Evolutionary conservation across 1,284 basidiomycete genomes (phyloP).

Genomic region (Sporisorium graminicola): DNA sequence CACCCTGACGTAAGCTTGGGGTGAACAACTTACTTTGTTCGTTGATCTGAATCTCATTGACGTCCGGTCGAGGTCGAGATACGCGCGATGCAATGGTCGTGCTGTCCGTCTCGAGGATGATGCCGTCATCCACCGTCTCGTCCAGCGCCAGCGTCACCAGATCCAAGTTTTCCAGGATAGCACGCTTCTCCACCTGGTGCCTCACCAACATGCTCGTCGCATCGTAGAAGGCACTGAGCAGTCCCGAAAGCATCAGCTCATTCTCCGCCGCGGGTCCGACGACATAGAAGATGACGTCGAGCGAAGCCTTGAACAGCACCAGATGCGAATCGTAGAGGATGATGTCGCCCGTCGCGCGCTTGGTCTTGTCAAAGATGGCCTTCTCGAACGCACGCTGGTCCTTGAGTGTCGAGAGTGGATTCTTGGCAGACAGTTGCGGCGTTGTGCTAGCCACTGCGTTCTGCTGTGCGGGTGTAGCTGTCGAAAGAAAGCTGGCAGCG

Average conservation of each 20-base stretch:
- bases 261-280: conserved; percentile 90
- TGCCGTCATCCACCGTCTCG: conserved; percentile 97
- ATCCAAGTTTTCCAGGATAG: conserved; percentile 93
- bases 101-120: conserved; percentile 96
- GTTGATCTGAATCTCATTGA: conserved; percentile 97
- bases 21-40: conserved; percentile 77
- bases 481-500: conserved; percentile 67
- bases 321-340: conserved; percentile 91
- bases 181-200: conserved; percentile 89
- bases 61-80: conserved; percentile 90
- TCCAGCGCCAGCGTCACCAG: conserved; percentile 91
- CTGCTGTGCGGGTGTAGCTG: conserved; percentile 54
- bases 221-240: conserved; percentile 87
- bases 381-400: conserved; percentile 97
- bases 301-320: conserved; percentile 91
- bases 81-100: conserved; percentile 94
- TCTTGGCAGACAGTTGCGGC: conserved; percentile 69
- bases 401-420: conserved; percentile 81
- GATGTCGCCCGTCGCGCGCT: conserved; percentile 76
- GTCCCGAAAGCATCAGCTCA: conserved; percentile 92
- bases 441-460: conserved; percentile 42
- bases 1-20: background rate
- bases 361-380: conserved; percentile 86
- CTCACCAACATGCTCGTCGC: conserved; percentile 86
- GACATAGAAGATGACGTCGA: conserved; percentile 96